Base-by-base conservation (phyloP, 2,329 filamentous ascomycete species). In the Alternaria sp. region DNA sequence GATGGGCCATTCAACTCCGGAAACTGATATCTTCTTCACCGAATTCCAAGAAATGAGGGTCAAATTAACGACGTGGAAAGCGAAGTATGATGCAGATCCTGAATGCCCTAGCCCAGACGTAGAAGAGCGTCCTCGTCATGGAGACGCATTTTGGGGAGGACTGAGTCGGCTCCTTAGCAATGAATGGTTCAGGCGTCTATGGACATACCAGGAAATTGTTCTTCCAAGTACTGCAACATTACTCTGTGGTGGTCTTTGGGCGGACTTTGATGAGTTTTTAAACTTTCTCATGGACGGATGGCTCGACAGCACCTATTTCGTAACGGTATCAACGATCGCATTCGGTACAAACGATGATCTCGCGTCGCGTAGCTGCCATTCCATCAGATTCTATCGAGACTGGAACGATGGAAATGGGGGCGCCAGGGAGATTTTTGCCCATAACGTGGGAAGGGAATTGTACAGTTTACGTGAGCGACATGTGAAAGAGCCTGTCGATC, bases 161-260 rank as follows among this genome's bases (percentile, higher is more conserved):
- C 0, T 48, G 3, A 4, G 9, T 9, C n/a, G 5, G 7, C 27
- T 48, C 5, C 44, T 48, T n/a, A 8, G 0, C 0, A 14, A 20
- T 1, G 27, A 48, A 1, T 48, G 44, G 44, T 48, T 48, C 6
- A 48, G 3, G 11, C 44, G 44, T 32, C 44, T 48, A 3, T 48
- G 44, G 44, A 48, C 44, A 3, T 32, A 11, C 0, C 44, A 48
- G n/a, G 44, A 48, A 6, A 22, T 14, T 0, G 3, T 48, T 0
- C 44, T 48, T 20, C 27, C 44, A 2, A 1, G 2, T 1, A 20
- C 2, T 0, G 44, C 44, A 4, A 32, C 3, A 22, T 2, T 48
- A 16, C n/a, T 48, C 5, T 20, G 27, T 0, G 27, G 44, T 20
- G 0, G 0, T 2, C 8, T 10, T 14, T 20, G n/a, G 10, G 0